A percentile compares a stretch with the other conserved stretches of the same genome.
phyloP scores from a whole-genome alignment of 176 grass and related monocot genomes.

The Musa troglodytarum region DNA sequence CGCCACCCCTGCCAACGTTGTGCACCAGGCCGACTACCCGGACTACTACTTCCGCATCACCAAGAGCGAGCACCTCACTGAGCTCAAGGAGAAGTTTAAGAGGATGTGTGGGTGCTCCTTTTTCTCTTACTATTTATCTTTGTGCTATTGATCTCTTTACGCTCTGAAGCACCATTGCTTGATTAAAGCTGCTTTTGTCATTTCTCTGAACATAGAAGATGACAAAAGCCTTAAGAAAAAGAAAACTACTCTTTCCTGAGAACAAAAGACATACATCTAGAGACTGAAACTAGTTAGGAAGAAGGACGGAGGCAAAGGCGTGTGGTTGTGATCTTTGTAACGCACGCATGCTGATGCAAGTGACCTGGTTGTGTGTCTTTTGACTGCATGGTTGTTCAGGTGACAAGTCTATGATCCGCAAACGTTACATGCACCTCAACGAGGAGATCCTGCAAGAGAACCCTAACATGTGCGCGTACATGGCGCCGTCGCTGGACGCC shows the following conservation, averaged over 20 bases:
- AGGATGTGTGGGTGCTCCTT: background rate
- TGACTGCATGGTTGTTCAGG: background rate
- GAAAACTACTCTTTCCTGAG: too few relatives aligned
- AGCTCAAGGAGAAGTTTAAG: background rate
- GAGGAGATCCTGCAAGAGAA: background rate
- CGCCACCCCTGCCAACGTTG: background rate
- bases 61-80: background rate
- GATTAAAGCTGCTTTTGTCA: too few relatives aligned
- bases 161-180: too few relatives aligned
- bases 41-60: background rate
- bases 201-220: too few relatives aligned
- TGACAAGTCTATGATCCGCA: background rate
- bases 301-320: too few relatives aligned
- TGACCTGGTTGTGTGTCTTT: too few relatives aligned
- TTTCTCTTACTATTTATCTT: background rate
- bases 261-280: too few relatives aligned
- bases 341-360: too few relatives aligned
- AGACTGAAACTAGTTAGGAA: too few relatives aligned
- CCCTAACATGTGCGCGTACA: background rate
- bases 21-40: background rate
- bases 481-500: constrained; percentile 1
- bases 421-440: background rate
- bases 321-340: too few relatives aligned
- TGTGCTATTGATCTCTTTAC: too few relatives aligned
- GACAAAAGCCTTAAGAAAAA: too few relatives aligned